Evolutionary conservation across 2,329 filamentous ascomycete genomes (phyloP), one percentile per base, ranked within the genome.

Genomic region (Neurospora crassa): DNA sequence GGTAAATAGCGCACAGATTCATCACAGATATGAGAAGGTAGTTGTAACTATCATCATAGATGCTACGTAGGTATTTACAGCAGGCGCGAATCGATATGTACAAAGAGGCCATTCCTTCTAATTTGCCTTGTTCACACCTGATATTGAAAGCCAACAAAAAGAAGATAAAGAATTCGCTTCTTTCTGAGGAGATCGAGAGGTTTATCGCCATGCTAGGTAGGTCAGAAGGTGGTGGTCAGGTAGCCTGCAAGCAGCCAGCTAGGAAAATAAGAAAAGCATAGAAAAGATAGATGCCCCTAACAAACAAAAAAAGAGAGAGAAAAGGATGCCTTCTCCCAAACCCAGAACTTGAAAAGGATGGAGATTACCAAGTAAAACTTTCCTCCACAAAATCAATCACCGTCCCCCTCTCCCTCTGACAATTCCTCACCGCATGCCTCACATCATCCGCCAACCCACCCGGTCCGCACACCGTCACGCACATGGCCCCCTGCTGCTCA

Each of bases 401-500:
- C 2, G 83, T 88, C 16, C 53, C 53, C 59, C 80, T 81, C 24
- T 85, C 81, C 72, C 90, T 87, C 78, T 92, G 87, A 3, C 88
- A 85, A 70, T 85, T 83, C 40, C 92, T 84, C 29, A 91, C 90
- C 1, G 90, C 91, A 40, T 86, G 84, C 67, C 92, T 84, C 1
- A 95, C 91, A 77, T 94, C 92, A 75, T 95, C 92, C 10, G 90
- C 90, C 75, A 95, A 81, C 2, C 88, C 88, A 34, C 92, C 92
- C 11, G 91, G 90, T 3, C 92, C 92, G 76, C 92, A 94, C 29
- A 94, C 91, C 12, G 90, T 91, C 67, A 98, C 93, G 29, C 89
- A 92, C 89, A 97, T 96, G 68, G 94, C 93, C 10, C 96, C 96
- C 70, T 93, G 84, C 79, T 96, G 92, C 76, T 92, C 88, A 77